These are phyloP conservation scores for Aureobasidium sp. DNA, from an alignment of 2,329 filamentous ascomycete genomes.

Conservation along the genomic window DNA sequence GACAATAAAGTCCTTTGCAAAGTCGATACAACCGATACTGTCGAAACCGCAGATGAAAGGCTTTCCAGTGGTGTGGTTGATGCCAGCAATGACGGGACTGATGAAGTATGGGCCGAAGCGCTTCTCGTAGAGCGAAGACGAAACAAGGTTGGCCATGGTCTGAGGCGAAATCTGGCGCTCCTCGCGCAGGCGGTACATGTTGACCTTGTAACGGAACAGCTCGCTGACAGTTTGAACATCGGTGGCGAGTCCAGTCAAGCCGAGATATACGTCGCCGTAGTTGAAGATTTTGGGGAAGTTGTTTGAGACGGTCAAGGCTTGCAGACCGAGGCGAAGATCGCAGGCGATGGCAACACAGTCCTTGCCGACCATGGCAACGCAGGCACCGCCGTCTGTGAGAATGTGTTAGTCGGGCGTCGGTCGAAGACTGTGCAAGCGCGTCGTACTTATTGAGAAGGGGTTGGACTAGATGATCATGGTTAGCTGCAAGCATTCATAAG, in stretches of 20 bases:
- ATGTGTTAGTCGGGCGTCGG: neutral
- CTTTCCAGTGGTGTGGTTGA: slow-evolving; percentile 88
- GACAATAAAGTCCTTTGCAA: slow-evolving; percentile 99
- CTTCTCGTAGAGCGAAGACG: slow-evolving; percentile 83
- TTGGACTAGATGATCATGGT: slow-evolving; percentile 54
- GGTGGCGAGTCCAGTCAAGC: slow-evolving; percentile 90
- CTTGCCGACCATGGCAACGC: slow-evolving; percentile 98
- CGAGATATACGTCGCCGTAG: slow-evolving; percentile 92
- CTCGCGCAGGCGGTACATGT: slow-evolving; percentile 98
- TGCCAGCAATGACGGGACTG: slow-evolving; percentile 84
- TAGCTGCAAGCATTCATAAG: neutral
- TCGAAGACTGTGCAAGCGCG: slow-evolving; percentile 13
- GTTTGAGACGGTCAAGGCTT: slow-evolving; percentile 95
- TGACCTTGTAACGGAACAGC: slow-evolving; percentile 98
- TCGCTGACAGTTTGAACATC: slow-evolving; percentile 92
- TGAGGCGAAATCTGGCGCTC: slow-evolving; percentile 91
- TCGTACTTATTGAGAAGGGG: slow-evolving; percentile 90
- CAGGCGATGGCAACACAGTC: slow-evolving; percentile 99
- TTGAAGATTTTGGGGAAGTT: slow-evolving; percentile 99
- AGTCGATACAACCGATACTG: slow-evolving; percentile 98
- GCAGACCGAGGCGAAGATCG: slow-evolving; percentile 93
- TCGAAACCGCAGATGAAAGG: slow-evolving; percentile 99
- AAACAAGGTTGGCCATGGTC: slow-evolving; percentile 95
- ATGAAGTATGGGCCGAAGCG: slow-evolving; percentile 97
- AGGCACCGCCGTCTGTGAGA: slow-evolving; percentile 73